Evolutionary conservation across 73 alveolate genomes (phyloP), one percentile per base, ranked within the genome.

Genomic region (Uronychia setigera): DNA sequence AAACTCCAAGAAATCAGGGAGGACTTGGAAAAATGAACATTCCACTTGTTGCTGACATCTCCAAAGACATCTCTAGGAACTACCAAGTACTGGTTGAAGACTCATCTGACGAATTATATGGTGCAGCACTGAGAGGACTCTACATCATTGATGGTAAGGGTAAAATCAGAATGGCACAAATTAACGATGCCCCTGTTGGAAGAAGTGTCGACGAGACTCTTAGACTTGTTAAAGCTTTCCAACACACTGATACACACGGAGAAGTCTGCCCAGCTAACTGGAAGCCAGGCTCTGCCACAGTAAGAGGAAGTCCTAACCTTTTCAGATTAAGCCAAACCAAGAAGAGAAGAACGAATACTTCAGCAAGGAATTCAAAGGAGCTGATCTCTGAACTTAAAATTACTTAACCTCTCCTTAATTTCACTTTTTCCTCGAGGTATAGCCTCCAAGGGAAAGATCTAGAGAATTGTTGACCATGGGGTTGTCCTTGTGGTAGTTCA

Each of bases 151-250:
- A 93, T 93, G 91, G 83, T 29, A 59, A 30, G 59, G 83, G 86
- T 26, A 81, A 58, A 33, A 78, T 91, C 46, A 60, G 96, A 77
- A 58, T 88, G 27, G 87, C 92, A 86, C 84, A 93, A 76, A 93
- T 96, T 83, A 97, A 97, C 87, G 99, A 97, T 86, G 97, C 97
- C 58, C 98, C 98, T 0, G 97, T 97, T 59, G 99, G 99, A 32
- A 91, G 99, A 81, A 92, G 97, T 78, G 98, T 97, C 58, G 99
- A 95, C 80, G 99, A 97, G 87, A 95, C 97, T 1, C 93, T 95
- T 81, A 96, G 99, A 88, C 93, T 97, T 67, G 95, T 97, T 59
- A 94, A 97, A 79, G 99, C 99, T 60, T 94, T 97, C 92, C 93
- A 97, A 86, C 88, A 92, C 92, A 95, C 98, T 78, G 99, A 97